Percentiles rank a stretch among this genome's conserved stretches.
phyloP scores from a whole-genome alignment of 345 rosid species.

The Microthlaspi erraticum region DNA sequence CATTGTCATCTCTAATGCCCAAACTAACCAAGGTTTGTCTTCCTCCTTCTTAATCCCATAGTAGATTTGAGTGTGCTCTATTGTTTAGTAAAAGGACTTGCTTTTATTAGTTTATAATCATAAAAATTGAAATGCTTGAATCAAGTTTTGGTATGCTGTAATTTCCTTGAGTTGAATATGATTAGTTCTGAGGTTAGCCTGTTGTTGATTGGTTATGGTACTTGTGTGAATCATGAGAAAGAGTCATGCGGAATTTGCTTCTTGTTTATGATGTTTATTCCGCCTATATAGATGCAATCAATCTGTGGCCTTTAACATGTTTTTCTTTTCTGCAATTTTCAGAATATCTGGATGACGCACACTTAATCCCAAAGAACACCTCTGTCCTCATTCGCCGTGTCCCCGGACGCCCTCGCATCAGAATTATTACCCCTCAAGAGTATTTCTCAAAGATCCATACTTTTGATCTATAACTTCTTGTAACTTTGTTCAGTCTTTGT shows the following conservation, averaged over 20 bases:
- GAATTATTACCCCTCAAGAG: conserved; percentile 81
- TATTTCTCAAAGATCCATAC: conserved; percentile 47
- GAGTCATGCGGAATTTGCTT: neutral
- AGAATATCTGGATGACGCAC: conserved; percentile 95
- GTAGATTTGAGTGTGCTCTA: neutral
- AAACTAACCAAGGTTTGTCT: conserved; percentile 97
- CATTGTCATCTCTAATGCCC: conserved; percentile 98
- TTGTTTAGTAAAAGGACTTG: neutral
- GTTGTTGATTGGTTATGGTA: conserved; percentile 9
- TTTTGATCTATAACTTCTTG: conserved; percentile 47
- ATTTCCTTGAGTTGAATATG: neutral
- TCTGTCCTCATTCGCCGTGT: conserved; percentile 96
- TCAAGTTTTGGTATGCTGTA: conserved; percentile 2
- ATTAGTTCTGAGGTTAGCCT: neutral
- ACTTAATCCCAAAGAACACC: conserved; percentile 93
- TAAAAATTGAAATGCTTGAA: neutral
- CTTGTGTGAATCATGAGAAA: neutral
- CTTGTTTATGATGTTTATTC: neutral
- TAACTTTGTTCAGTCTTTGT: conserved; percentile 2
- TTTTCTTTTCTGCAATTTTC: conserved; percentile 60
- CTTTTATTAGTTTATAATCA: conserved; percentile 5
- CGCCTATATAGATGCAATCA: neutral
- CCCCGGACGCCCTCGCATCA: conserved; percentile 96
- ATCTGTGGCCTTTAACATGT: conserved; percentile 15
- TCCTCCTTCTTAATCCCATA: conserved; percentile 4